Base-by-base conservation (phyloP, 495 filamentous ascomycete genomes). In the Neurospora sp. region DNA sequence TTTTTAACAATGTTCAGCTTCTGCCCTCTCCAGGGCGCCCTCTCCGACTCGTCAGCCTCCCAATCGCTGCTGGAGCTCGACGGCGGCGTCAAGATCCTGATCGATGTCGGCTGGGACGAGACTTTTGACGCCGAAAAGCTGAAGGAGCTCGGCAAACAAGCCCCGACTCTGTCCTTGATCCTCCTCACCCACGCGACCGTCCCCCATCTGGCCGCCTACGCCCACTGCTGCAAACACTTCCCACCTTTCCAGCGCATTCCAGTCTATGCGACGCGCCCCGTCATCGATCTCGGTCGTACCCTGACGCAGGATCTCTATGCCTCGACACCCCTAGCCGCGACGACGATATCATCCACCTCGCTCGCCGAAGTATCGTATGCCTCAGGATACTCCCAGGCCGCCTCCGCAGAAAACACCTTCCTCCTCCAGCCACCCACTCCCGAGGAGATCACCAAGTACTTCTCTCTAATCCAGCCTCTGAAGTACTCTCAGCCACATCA, bases 401-500 rank as follows among this genome's bases (percentile, higher is more conserved):
- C 74, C 71, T 83, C 81, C 38, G 76, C 79, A 2, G 78, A 82
- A 66, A 78, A 86, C 35, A 83, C 88, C 75, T 90, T 97, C 71
- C 87, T 97, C 9, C 87, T 96, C 11, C 92, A 93, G 78, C 86
- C 93, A 0, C 96, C 96, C 6, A 93, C 91, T 0, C 78, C 88
- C 8, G 93, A 96, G 46, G 96, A 99, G 78, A 98, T 98, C 72
- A 92, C 93, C 5, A 88, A 88, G 39, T 98, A 96, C 79, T 99
- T 98, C 81, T 90, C 91, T 18, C 85, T 92, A n/a, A 97, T 99
- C 76, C 92, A 96, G 78, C 91, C 93, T 0, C 85, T 99, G 23
- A 98, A 98, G 82, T 99, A 98, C 83, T 97, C 94, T 6, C 96
- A 98, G 80, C 93, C 95, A 3, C 96, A 94, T 78, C 92, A 95